Base-by-base conservation (phyloP, 192 early-diverging fungal genomes). In the Coemansia sp. region DNA sequence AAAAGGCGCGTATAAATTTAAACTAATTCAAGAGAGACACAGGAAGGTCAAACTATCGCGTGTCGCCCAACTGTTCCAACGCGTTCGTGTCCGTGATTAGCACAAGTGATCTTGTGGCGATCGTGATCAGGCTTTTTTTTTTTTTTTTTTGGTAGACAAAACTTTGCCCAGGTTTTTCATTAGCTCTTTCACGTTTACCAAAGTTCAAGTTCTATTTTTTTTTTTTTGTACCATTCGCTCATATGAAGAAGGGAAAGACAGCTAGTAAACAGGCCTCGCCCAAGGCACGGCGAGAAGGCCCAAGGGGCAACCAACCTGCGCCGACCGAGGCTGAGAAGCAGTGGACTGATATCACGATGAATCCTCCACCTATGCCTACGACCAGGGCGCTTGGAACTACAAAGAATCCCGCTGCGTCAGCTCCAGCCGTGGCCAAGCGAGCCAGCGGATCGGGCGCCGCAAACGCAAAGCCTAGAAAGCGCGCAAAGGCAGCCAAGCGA, bases 341-440 rank as follows among this genome's bases (percentile, higher is more conserved):
- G 15, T 84, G 82, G 82, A 72, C 64, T 0, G 53, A 53, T 8
- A 55, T 71, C 29, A 75, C 71, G 24, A 68, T 80, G 66, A 84
- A 84, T 24, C 82, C 82, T 5, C 82, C 82, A 62, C 82, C 78
- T 3, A 73, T 84, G 70, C 82, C 82, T 11, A 40, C 52, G 3
- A n/a, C 62, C 29, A 67, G 71, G 15, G 8, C 44, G n/a, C 52
- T 43, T n/a, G 38, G 36, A 9, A n/a, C 38, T 11, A 34, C 12
- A 16, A 76, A 53, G 5, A 11, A 41, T 15, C n/a, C 31, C 12
- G 33, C 11, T 8, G 16, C 64, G 18, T 12, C 49, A 58, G 52
- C 27, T 46, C 55, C 55, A 58, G 33, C 15, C 4, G 6, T 58
- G 31, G 15, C 29, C 55, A 58, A 58, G 55, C 55, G 55, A 58